Evolutionary conservation across 192 early-diverging fungal genomes (phyloP).

Genomic region (Coemansia sp.): DNA sequence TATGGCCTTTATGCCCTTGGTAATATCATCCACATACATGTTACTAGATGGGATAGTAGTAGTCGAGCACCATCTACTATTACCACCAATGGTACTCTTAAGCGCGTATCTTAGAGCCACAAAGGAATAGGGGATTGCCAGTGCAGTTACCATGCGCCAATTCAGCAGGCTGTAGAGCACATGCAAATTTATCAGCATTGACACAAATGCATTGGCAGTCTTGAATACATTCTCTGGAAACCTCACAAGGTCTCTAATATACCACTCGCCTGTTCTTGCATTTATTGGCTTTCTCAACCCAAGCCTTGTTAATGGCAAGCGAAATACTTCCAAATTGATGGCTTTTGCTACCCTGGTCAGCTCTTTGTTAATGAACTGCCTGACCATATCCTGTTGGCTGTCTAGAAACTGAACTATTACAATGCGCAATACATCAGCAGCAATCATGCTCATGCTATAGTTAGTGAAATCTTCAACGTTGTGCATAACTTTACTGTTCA

Average conservation of each 20-base stretch:
- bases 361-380: neutral
- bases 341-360: neutral
- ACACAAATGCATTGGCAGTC: too few relatives aligned
- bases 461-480: too few relatives aligned
- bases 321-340: slow-evolving; percentile 10
- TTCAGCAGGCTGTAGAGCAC: too few relatives aligned
- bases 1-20: slow-evolving; percentile 14
- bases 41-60: neutral
- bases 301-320: slow-evolving; percentile 12
- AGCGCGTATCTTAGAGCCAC: too few relatives aligned
- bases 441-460: too few relatives aligned
- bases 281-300: slow-evolving; percentile 5
- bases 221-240: neutral
- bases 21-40: slow-evolving; percentile 15
- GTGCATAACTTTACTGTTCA: too few relatives aligned
- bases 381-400: neutral
- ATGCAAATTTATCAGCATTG: too few relatives aligned
- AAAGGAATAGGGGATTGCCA: too few relatives aligned
- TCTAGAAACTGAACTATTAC: too few relatives aligned
- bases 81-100: too few relatives aligned
- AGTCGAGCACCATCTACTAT: neutral
- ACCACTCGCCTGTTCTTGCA: neutral
- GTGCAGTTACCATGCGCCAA: too few relatives aligned
- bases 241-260: neutral
- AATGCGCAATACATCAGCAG: too few relatives aligned